Evolutionary conservation across 139 green algal genomes (phyloP).

Genomic region (Raphidocelis subcapitata): DNA sequence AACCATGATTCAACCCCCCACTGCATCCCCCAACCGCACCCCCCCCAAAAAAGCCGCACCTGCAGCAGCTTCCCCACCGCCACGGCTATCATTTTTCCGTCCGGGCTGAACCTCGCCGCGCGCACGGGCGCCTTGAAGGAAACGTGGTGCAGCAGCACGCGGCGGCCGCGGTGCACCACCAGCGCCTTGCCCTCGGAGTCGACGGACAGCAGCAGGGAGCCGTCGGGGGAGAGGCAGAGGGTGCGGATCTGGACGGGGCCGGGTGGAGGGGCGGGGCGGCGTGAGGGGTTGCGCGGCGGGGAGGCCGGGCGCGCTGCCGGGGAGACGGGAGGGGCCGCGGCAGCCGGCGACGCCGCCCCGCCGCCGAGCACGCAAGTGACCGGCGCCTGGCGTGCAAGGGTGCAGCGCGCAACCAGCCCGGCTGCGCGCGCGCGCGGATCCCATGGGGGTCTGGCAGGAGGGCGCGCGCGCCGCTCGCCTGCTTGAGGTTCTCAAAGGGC

Average conservation of each 20-base stretch:
- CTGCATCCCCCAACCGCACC: too few species aligned
- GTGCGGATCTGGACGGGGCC: slow-evolving; percentile 60
- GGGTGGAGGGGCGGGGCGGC: too few species aligned
- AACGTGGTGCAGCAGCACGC: slow-evolving; percentile 91
- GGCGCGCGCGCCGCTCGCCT: slow-evolving; percentile 26
- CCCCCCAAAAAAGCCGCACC: too few species aligned
- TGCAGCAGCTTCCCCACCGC: slow-evolving; percentile 86
- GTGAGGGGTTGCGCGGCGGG: too few species aligned
- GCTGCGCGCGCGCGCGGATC: too few species aligned
- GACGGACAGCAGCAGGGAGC: slow-evolving; percentile 81
- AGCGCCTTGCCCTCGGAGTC: slow-evolving; percentile 80
- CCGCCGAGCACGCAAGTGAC: too few species aligned
- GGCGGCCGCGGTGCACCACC: slow-evolving; percentile 71
- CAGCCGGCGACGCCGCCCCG: too few species aligned
- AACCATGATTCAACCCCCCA: too few species aligned
- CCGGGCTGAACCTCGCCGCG: slow-evolving; percentile 83
- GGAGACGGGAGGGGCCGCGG: too few species aligned
- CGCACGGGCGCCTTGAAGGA: slow-evolving; percentile 85
- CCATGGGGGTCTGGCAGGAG: not conserved
- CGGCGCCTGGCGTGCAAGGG: too few species aligned
- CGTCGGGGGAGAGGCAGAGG: slow-evolving; percentile 78
- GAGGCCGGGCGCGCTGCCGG: too few species aligned
- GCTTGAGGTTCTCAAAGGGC: slow-evolving; percentile 80
- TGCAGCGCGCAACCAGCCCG: too few species aligned
- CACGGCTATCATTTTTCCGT: slow-evolving; percentile 85